phyloP scores from a whole-genome alignment of 225 moss, liverwort and hornwort species.

The Marchantia paleacea region DNA sequence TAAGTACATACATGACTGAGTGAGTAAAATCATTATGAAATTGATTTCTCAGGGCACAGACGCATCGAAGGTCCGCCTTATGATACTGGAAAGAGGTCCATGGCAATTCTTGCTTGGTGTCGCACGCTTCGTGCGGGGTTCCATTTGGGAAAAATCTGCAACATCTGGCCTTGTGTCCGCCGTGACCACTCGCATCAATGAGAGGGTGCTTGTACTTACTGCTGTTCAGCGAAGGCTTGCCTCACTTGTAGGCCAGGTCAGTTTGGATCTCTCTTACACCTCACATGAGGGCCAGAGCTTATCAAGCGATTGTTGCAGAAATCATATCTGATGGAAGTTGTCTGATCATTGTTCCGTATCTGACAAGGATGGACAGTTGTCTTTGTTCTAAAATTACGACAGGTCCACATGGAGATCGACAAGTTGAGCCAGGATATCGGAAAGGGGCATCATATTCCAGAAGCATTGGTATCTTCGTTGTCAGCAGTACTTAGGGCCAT shows the following conservation, averaged over 20 bases:
- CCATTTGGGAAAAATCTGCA: constrained; percentile 59
- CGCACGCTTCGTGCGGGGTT: constrained; percentile 55
- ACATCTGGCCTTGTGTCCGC: constrained; percentile 53
- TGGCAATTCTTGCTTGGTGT: constrained; percentile 69
- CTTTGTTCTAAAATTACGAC: not conserved
- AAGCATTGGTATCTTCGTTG: constrained; percentile 56
- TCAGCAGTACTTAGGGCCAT: constrained; percentile 62
- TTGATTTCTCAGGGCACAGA: constrained; percentile 50
- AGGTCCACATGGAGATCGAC: constrained; percentile 90
- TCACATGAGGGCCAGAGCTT: not conserved
- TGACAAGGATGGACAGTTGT: not conserved
- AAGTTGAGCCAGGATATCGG: constrained; percentile 71
- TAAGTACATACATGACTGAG: not conserved
- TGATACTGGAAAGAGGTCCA: constrained; percentile 87
- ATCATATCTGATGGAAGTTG: not conserved
- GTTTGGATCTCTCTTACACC: constrained; percentile 1
- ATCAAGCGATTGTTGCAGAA: not conserved
- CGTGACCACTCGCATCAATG: constrained; percentile 61
- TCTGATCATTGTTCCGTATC: not conserved
- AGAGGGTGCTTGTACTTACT: constrained; percentile 64
- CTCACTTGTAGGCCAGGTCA: constrained; percentile 66
- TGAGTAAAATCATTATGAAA: not conserved
- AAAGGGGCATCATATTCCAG: constrained; percentile 43
- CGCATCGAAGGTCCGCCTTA: constrained; percentile 59
- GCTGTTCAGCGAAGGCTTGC: constrained; percentile 78